These are phyloP conservation scores for Rhizopus arrhizus DNA, from an alignment of 371 early-diverging fungal genomes.

Conservation along the genomic window DNA sequence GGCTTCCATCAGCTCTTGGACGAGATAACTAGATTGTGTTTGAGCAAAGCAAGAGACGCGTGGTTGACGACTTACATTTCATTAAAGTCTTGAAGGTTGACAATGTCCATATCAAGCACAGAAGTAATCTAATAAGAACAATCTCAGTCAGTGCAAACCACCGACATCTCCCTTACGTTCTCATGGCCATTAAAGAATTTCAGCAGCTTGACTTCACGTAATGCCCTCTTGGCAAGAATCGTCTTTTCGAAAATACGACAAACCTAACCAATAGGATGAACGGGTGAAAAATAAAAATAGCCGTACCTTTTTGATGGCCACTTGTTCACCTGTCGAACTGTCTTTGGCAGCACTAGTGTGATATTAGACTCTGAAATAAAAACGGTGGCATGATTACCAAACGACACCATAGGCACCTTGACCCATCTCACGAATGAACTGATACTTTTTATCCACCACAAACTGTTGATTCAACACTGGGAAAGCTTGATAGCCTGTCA, in stretches of 20 bases:
- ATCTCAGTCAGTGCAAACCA: no score
- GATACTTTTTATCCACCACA: slow-evolving; percentile 75
- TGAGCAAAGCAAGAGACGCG: no score
- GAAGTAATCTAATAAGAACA: slow-evolving; percentile 75
- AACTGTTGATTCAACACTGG: slow-evolving; percentile 71
- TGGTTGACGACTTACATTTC: slow-evolving; percentile 67
- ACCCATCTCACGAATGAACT: slow-evolving; percentile 85
- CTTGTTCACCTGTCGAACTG: slow-evolving; percentile 77
- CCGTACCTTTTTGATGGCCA: slow-evolving; percentile 89
- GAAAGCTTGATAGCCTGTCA: slow-evolving; percentile 62
- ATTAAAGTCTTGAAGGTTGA: slow-evolving; percentile 67
- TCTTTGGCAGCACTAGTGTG: slow-evolving; percentile 74
- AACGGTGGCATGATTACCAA: slow-evolving; percentile 55
- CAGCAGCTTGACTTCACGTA: slow-evolving; percentile 90
- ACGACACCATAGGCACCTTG: slow-evolving; percentile 94
- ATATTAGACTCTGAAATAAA: not conserved
- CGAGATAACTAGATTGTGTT: slow-evolving; percentile 60
- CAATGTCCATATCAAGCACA: slow-evolving; percentile 64
- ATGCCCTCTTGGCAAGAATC: slow-evolving; percentile 82
- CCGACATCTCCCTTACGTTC: no score
- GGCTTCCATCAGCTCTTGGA: slow-evolving; percentile 97
- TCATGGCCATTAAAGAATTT: slow-evolving; percentile 90
- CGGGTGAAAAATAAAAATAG: no score
- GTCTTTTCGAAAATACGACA: slow-evolving; percentile 74
- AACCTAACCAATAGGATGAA: slow-evolving; percentile 22